These are phyloP conservation scores for Hyparrhenia diplandra DNA, from an alignment of 176 grass and related monocot genomes.

Conservation along the genomic window DNA sequence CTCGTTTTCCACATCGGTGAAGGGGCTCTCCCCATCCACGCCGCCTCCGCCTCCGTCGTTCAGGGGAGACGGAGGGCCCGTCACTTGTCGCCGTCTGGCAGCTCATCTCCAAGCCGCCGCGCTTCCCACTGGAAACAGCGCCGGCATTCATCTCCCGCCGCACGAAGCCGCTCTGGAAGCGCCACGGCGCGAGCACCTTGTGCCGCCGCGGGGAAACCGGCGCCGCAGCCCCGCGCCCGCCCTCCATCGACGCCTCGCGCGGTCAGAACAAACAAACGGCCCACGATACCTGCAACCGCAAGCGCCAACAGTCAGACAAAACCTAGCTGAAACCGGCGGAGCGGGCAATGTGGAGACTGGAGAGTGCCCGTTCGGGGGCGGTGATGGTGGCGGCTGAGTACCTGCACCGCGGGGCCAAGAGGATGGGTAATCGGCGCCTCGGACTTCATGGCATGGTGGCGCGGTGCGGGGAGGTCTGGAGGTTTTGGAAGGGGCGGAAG, in stretches of 20 bases:
- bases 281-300: constrained; percentile 9
- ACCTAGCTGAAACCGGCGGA: neutral
- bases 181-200: constrained; percentile 25
- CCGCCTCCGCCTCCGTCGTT: neutral
- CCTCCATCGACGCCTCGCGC: neutral
- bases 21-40: neutral
- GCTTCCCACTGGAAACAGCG: neutral
- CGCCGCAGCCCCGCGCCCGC: neutral
- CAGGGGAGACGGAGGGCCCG: neutral
- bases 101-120: neutral
- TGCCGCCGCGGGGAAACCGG: neutral
- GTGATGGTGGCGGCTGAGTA: neutral
- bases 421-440: neutral
- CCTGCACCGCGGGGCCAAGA: neutral
- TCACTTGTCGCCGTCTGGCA: neutral
- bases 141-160: neutral
- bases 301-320: neutral
- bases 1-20: neutral
- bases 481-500: neutral
- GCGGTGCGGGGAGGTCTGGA: neutral
- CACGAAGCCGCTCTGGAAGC: constrained; percentile 2
- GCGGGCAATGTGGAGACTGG: too few species aligned
- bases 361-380: neutral
- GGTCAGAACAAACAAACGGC: neutral
- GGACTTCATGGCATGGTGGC: neutral